Percentiles rank a stretch among this genome's conserved stretches.
Evolutionary conservation across 1,284 basidiomycete genomes (phyloP).

Genomic region (Ganoderma sinense): DNA sequence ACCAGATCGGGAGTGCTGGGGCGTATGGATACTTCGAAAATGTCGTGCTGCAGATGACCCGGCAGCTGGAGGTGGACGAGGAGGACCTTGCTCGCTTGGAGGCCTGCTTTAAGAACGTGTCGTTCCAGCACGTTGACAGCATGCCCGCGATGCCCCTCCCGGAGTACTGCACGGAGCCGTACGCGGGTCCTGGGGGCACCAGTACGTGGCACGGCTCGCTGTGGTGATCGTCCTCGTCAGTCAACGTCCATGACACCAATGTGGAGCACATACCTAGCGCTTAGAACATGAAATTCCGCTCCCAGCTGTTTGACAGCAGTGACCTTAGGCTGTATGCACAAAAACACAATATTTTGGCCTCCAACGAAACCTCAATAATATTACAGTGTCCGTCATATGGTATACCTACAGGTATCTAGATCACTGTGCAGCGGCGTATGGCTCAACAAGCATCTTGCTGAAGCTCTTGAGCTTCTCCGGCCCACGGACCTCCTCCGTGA

Average conservation of each 20-base stretch:
- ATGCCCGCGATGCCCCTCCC: constrained; percentile 4
- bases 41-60: neutral
- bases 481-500: constrained; percentile 97
- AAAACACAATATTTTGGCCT: neutral
- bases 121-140: neutral
- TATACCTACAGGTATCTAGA: constrained; percentile 5
- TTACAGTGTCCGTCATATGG: constrained; percentile 22
- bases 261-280: neutral
- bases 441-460: constrained; percentile 84
- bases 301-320: too few species aligned
- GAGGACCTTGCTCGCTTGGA: neutral
- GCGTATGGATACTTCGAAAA: constrained; percentile 6
- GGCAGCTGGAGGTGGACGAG: neutral
- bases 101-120: neutral
- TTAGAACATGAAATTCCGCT: neutral
- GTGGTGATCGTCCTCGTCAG: neutral
- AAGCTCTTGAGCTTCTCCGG: constrained; percentile 93
- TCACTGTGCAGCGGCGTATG: constrained; percentile 49
- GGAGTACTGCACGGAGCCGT: neutral
- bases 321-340: neutral
- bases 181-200: neutral
- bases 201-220: neutral
- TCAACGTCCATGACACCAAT: neutral
- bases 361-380: constrained; percentile 12
- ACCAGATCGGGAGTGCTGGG: constrained; percentile 3